Conservation (phyloP, 2,329 filamentous ascomycete genomes). For the Paradendryphiella salina region DNA sequence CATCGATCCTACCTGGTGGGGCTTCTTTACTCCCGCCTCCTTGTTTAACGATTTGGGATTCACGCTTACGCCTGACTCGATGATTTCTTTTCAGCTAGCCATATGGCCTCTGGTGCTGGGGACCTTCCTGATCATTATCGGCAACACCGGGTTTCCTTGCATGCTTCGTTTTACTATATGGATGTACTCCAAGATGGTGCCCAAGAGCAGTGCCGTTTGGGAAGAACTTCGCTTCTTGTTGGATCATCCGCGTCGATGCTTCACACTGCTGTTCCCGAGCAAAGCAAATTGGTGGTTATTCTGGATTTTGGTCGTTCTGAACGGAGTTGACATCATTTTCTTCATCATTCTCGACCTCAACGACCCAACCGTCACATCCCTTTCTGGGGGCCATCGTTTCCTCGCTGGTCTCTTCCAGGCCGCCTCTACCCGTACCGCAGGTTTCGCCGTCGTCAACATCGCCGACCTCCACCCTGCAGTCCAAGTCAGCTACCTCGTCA, state of each 20-base stretch:
- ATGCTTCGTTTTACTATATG: constrained; percentile 95
- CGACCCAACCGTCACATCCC: constrained; percentile 65
- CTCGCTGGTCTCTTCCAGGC: constrained; percentile 90
- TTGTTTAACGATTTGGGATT: constrained; percentile 96
- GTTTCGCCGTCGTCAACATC: constrained; percentile 81
- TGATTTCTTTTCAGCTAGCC: constrained; percentile 82
- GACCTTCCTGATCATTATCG: constrained; percentile 87
- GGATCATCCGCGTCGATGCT: constrained; percentile 93
- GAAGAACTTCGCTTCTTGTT: constrained; percentile 90
- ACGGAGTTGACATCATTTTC: constrained; percentile 82
- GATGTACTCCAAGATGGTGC: constrained; percentile 69
- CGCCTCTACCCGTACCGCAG: constrained; percentile 84
- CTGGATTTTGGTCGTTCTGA: constrained; percentile 78
- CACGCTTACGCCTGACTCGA: constrained; percentile 88
- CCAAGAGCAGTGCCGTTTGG: constrained; percentile 71
- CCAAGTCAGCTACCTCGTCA: constrained; percentile 91
- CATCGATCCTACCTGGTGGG: constrained; percentile 81
- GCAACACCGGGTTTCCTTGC: constrained; percentile 93
- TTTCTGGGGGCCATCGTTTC: constrained; percentile 75
- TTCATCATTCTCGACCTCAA: constrained; percentile 91
- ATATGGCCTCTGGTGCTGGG: constrained; percentile 75
- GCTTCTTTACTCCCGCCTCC: constrained; percentile 82
- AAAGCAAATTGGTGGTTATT: constrained; percentile 96
- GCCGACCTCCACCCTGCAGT: constrained; percentile 82
- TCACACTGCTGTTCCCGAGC: constrained; percentile 89